phyloP scores from a whole-genome alignment of 805 yeast species.

The Metschnikowia lunata region DNA sequence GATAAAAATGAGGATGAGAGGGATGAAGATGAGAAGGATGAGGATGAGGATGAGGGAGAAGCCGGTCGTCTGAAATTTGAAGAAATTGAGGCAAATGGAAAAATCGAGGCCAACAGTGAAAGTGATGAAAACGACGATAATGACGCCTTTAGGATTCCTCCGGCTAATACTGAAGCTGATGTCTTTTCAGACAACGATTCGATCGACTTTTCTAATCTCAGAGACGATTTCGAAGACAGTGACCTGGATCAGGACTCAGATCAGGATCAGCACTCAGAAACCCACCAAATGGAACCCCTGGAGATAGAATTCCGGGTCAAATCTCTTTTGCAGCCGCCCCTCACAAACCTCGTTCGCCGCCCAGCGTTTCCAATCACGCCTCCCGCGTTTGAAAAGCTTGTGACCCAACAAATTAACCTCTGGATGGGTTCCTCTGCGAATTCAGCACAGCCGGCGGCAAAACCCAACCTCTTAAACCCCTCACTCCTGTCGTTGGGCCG shows the following conservation, averaged over 20 bases:
- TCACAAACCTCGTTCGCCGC: slow-evolving; percentile 38
- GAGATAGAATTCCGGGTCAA: slow-evolving; percentile 32
- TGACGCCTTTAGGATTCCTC: neutral
- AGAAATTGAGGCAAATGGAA: neutral
- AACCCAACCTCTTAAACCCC: slow-evolving; percentile 14
- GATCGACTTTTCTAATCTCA: slow-evolving; percentile 4
- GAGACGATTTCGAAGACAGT: slow-evolving; percentile 31
- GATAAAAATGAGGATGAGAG: neutral
- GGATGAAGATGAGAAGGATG: neutral
- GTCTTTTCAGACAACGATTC: slow-evolving; percentile 5
- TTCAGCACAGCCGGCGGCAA: slow-evolving; percentile 1
- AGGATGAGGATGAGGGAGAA: neutral
- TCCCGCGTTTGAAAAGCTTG: slow-evolving; percentile 34
- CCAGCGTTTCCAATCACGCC: slow-evolving; percentile 40
- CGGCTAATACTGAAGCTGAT: neutral
- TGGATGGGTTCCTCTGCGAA: slow-evolving; percentile 56
- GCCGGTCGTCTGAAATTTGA: neutral
- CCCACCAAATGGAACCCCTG: slow-evolving; percentile 19
- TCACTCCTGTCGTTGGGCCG: slow-evolving; percentile 44
- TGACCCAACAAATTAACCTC: slow-evolving; percentile 69
- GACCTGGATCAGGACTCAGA: slow-evolving; percentile 3
- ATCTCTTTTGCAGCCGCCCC: slow-evolving; percentile 60
- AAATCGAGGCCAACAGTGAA: neutral
- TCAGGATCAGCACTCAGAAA: slow-evolving; percentile 16
- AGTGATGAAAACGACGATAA: neutral